These are phyloP conservation scores for Penicillium odoratum DNA, from an alignment of 495 filamentous ascomycete species.

Conservation along the genomic window DNA sequence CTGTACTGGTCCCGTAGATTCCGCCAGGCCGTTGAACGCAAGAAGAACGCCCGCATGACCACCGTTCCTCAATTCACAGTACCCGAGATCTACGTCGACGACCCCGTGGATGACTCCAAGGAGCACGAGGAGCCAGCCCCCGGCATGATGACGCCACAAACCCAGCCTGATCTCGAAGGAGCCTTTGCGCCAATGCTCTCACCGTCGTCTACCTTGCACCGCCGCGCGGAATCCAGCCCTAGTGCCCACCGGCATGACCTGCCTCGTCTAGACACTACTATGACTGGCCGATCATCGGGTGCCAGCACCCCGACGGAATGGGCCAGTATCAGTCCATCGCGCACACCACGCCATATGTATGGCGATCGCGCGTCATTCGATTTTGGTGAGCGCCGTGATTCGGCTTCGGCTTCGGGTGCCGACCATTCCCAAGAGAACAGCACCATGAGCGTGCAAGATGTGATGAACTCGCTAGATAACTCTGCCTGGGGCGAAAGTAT, in stretches of 20 bases:
- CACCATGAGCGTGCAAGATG: slow-evolving; percentile 72
- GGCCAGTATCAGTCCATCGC: slow-evolving; percentile 46
- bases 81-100: slow-evolving; percentile 89
- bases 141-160: slow-evolving; percentile 24
- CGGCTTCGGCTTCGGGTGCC: slow-evolving; percentile 4
- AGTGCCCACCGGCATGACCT: slow-evolving; percentile 22
- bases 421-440: slow-evolving; percentile 54
- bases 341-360: slow-evolving; percentile 38
- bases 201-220: slow-evolving; percentile 34
- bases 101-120: slow-evolving; percentile 45
- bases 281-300: slow-evolving; percentile 30
- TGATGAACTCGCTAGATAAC: slow-evolving; percentile 77
- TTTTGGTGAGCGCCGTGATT: slow-evolving; percentile 19
- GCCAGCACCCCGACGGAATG: slow-evolving; percentile 43
- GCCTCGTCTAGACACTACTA: slow-evolving; percentile 45
- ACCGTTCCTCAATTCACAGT: slow-evolving; percentile 77
- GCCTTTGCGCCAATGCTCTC: slow-evolving; percentile 35
- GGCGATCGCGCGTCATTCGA: slow-evolving; percentile 35
- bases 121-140: slow-evolving; percentile 21
- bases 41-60: slow-evolving; percentile 71
- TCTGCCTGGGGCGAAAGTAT: slow-evolving; percentile 94
- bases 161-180: slow-evolving; percentile 18
- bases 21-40: slow-evolving; percentile 66
- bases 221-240: slow-evolving; percentile 29
- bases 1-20: slow-evolving; percentile 86